A percentile compares a stretch with the other conserved stretches of the same genome.
Conservation (phyloP, 2,329 filamentous ascomycete species). For the Alternaria sp. region DNA sequence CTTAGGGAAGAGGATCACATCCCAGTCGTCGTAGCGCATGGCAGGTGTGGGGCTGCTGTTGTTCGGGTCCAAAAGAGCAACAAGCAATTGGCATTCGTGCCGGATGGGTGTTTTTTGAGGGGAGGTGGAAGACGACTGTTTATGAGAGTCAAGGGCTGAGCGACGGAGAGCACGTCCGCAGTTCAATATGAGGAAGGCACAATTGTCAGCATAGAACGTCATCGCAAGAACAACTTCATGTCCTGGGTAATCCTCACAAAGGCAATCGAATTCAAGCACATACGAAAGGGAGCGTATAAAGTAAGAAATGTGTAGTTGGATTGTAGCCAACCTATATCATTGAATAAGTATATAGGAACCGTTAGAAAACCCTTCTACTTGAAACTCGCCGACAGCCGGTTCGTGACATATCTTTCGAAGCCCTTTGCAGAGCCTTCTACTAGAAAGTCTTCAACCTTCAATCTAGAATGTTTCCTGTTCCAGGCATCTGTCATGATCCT, state of each 20-base stretch:
- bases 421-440: neutral
- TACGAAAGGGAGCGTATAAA: neutral
- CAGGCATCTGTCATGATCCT: neutral
- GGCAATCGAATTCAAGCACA: neutral
- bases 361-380: neutral
- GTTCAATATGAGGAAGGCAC: slow-evolving; percentile 16
- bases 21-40: slow-evolving; percentile 90
- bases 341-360: neutral
- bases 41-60: slow-evolving; percentile 40
- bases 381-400: neutral
- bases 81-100: slow-evolving; percentile 22
- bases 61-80: slow-evolving; percentile 28
- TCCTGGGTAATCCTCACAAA: neutral
- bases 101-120: slow-evolving; percentile 9
- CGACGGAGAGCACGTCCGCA: neutral
- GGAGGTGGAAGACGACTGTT: slow-evolving; percentile 15
- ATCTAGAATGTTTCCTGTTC: neutral
- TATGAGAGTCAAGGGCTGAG: slow-evolving; percentile 2
- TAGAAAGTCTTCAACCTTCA: neutral
- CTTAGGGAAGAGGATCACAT: slow-evolving; percentile 79
- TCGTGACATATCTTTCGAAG: neutral
- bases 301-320: neutral
- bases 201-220: slow-evolving; percentile 4
- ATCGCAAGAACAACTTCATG: slow-evolving; percentile 1
- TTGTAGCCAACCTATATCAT: neutral